phyloP scores from a whole-genome alignment of 192 early-diverging fungal species.

The Allomyces macrogynus region DNA sequence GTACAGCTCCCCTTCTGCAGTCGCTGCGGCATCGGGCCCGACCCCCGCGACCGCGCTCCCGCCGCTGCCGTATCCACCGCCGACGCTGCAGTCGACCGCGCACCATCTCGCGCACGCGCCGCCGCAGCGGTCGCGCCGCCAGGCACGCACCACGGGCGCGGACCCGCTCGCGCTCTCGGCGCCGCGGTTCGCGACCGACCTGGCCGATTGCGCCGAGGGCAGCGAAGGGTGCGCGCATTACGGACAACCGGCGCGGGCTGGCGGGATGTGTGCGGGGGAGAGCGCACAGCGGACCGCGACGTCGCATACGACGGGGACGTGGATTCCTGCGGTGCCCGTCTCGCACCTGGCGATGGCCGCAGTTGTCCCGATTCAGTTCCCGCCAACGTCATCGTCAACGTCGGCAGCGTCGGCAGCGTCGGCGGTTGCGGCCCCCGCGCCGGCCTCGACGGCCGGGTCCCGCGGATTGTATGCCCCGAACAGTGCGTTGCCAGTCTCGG shows the following conservation, averaged over 20 bases:
- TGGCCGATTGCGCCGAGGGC: not conserved
- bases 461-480: not conserved
- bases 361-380: not conserved
- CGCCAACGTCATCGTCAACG: not conserved
- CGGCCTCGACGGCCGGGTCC: too few relatives aligned
- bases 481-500: not conserved
- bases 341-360: not conserved
- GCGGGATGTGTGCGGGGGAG: too few relatives aligned
- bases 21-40: not conserved
- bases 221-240: not conserved
- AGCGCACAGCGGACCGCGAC: too few relatives aligned
- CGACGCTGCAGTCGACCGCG: not conserved
- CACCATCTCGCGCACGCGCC: not conserved
- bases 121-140: not conserved
- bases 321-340: not conserved
- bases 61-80: not conserved
- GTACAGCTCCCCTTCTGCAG: not conserved
- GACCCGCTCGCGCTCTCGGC: not conserved
- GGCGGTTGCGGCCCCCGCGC: not conserved
- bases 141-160: not conserved
- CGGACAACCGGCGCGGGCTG: too few relatives aligned
- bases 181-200: not conserved
- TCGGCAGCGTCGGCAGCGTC: not conserved
- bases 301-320: too few relatives aligned
- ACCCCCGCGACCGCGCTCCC: not conserved